Evolutionary conservation across 1,284 basidiomycete species (phyloP).

Genomic region (Puccinia coronata): DNA sequence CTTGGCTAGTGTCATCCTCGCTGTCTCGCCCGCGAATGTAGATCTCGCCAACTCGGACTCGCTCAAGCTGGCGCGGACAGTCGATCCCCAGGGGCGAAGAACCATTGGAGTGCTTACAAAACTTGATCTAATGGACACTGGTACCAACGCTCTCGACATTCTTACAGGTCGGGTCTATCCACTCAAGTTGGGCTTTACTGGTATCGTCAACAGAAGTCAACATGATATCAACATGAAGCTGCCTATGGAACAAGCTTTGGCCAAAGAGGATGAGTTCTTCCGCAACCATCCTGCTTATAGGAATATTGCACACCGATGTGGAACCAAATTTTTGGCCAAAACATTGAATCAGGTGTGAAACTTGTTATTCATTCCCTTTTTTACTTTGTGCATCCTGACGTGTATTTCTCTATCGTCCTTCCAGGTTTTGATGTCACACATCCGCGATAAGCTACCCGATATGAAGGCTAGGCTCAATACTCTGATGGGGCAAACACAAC

Average conservation of each 20-base stretch:
- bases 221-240: slow-evolving; percentile 93
- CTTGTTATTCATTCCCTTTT: neutral
- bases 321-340: slow-evolving; percentile 91
- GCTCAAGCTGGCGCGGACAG: slow-evolving; percentile 88
- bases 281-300: slow-evolving; percentile 83
- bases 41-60: slow-evolving; percentile 98
- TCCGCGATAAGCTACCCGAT: slow-evolving; percentile 96
- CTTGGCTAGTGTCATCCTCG: slow-evolving; percentile 81
- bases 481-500: slow-evolving; percentile 97
- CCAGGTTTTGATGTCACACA: slow-evolving; percentile 93
- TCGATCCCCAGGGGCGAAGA: slow-evolving; percentile 91
- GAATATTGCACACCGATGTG: slow-evolving; percentile 95
- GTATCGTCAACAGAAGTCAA: slow-evolving; percentile 94
- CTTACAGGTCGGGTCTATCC: slow-evolving; percentile 95
- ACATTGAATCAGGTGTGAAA: slow-evolving; percentile 80
- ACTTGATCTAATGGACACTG: slow-evolving; percentile 97
- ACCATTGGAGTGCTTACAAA: slow-evolving; percentile 97
- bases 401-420: slow-evolving; percentile 9
- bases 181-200: slow-evolving; percentile 95
- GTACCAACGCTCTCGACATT: slow-evolving; percentile 94
- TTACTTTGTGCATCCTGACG: neutral
- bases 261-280: slow-evolving; percentile 91
- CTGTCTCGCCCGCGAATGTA: slow-evolving; percentile 94
- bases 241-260: slow-evolving; percentile 78
- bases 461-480: slow-evolving; percentile 99